These are phyloP conservation scores for Aureobasidium musti DNA, from an alignment of 2,329 filamentous ascomycete species.

Conservation along the genomic window DNA sequence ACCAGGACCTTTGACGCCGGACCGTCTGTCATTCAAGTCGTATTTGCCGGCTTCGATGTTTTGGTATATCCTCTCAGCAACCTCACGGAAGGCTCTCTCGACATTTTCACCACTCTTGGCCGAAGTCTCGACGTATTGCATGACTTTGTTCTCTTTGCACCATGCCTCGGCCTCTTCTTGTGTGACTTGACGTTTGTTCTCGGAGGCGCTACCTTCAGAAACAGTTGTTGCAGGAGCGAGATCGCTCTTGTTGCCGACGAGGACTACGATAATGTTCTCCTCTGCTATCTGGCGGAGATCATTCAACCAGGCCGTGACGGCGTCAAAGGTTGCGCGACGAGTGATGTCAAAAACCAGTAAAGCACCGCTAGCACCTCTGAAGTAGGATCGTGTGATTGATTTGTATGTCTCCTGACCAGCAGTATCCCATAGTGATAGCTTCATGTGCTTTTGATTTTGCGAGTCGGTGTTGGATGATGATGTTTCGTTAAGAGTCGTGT, in stretches of 20 bases:
- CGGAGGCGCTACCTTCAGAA: slow-evolving; percentile 38
- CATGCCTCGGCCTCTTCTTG: slow-evolving; percentile 83
- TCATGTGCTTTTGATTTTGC: slow-evolving; percentile 73
- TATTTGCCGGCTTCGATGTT: slow-evolving; percentile 96
- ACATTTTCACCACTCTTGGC: slow-evolving; percentile 95
- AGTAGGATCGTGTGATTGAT: slow-evolving; percentile 90
- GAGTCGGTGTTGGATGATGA: slow-evolving; percentile 41
- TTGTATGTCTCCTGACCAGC: slow-evolving; percentile 98
- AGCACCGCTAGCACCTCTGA: slow-evolving; percentile 75
- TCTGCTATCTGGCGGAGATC: slow-evolving; percentile 94
- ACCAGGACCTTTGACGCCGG: slow-evolving; percentile 76
- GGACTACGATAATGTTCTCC: slow-evolving; percentile 87
- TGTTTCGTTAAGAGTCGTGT: not conserved
- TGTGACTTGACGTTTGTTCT: slow-evolving; percentile 76
- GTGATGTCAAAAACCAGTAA: slow-evolving; percentile 95
- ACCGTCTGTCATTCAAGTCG: slow-evolving; percentile 88
- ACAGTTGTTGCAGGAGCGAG: slow-evolving; percentile 58
- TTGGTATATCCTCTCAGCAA: slow-evolving; percentile 92
- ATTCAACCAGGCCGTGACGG: slow-evolving; percentile 89
- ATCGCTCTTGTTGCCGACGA: slow-evolving; percentile 96
- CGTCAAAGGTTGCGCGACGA: slow-evolving; percentile 77
- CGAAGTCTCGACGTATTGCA: slow-evolving; percentile 93
- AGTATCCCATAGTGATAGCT: slow-evolving; percentile 92
- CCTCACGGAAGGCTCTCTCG: slow-evolving; percentile 87
- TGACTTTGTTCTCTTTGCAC: slow-evolving; percentile 80